Conservation (phyloP, 1,284 basidiomycete genomes). For the Tilletiopsis washingtonensis region DNA sequence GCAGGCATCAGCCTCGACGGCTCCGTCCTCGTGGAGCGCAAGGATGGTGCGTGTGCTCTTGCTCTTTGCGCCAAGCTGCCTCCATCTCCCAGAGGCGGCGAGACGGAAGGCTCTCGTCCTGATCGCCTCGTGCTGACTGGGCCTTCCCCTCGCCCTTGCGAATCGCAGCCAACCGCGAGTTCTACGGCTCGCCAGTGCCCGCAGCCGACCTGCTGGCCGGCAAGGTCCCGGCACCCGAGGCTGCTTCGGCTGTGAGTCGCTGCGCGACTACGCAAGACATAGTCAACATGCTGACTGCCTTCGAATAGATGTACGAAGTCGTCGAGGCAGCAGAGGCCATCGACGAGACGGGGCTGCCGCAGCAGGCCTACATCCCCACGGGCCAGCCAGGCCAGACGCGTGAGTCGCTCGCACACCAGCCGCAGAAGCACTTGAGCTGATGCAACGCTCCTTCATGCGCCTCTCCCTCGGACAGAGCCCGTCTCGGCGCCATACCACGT, state of each 20-base stretch:
- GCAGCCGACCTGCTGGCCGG: conserved; percentile 82
- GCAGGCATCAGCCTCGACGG: conserved; percentile 92
- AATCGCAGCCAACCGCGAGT: conserved; percentile 61
- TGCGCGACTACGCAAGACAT: no score
- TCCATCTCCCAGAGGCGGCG: no score
- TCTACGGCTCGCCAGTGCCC: conserved; percentile 87
- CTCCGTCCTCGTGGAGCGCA: conserved; percentile 86
- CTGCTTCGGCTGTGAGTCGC: conserved; percentile 73
- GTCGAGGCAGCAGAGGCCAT: conserved; percentile 64
- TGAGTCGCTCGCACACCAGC: conserved; percentile 6
- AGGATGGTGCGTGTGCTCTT: no score
- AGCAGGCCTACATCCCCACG: conserved; percentile 70
- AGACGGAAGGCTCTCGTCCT: no score
- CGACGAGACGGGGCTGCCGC: conserved; percentile 62
- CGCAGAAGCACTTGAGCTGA: neutral
- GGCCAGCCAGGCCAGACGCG: conserved; percentile 42
- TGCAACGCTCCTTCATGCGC: neutral
- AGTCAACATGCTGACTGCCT: no score
- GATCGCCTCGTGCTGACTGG: no score
- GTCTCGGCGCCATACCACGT: no score
- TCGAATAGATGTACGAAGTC: conserved; percentile 92
- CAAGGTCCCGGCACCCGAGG: conserved; percentile 89
- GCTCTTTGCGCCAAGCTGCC: no score
- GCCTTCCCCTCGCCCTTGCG: no score
- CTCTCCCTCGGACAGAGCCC: neutral